Conservation (phyloP, 208 protist species). For the Acanthamoeba healyi region DNA sequence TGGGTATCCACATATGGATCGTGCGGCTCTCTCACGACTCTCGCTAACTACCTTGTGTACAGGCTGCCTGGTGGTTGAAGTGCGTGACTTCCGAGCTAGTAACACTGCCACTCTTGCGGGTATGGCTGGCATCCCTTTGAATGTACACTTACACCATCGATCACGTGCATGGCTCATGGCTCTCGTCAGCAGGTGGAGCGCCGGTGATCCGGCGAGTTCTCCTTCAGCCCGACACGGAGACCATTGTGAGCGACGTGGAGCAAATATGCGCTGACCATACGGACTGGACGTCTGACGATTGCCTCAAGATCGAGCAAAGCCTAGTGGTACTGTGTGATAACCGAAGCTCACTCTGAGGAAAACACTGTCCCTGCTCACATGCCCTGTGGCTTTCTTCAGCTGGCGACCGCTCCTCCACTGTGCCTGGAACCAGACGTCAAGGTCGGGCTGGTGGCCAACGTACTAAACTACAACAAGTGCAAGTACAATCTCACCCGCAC, state of each 20-base stretch:
- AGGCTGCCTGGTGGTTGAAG: slow-evolving; percentile 65
- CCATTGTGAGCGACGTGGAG: slow-evolving; percentile 70
- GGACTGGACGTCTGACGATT: slow-evolving; percentile 66
- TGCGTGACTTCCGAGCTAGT: slow-evolving; percentile 42
- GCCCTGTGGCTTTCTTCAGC: not conserved
- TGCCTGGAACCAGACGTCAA: slow-evolving; percentile 55
- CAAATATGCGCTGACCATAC: slow-evolving; percentile 68
- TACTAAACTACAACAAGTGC: slow-evolving; percentile 53
- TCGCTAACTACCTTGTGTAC: too few relatives aligned
- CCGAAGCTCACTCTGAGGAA: too few relatives aligned
- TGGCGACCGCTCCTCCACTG: slow-evolving; percentile 48
- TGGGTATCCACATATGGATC: too few relatives aligned
- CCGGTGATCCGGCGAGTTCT: slow-evolving; percentile 30
- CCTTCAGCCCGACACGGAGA: slow-evolving; percentile 73
- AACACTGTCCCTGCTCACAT: too few relatives aligned
- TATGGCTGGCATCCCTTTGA: too few relatives aligned
- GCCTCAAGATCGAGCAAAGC: slow-evolving; percentile 53
- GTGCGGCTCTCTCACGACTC: not conserved
- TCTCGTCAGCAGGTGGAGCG: not conserved
- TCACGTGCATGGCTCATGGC: too few relatives aligned
- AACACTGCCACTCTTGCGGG: not conserved
- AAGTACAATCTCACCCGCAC: slow-evolving; percentile 65
- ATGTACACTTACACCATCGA: too few relatives aligned
- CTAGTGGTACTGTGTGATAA: slow-evolving; percentile 35
- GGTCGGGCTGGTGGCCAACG: slow-evolving; percentile 27